These are phyloP conservation scores for Phytopythium mirpurense DNA, from an alignment of 352 stramenopile genomes.

Conservation along the genomic window DNA sequence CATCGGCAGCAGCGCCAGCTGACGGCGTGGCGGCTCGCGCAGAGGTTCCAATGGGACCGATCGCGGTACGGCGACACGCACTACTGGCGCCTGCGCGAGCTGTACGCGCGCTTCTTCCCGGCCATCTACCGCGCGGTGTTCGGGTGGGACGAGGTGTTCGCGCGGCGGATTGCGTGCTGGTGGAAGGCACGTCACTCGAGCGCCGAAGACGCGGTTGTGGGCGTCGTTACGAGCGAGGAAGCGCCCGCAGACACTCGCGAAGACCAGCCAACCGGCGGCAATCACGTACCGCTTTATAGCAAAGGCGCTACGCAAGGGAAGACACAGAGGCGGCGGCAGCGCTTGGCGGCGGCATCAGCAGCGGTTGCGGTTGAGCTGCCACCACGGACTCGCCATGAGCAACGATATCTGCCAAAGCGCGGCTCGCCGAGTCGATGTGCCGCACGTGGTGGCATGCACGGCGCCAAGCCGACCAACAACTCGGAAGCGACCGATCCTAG, in stretches of 20 bases:
- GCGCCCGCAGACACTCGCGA: neutral
- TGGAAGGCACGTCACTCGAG: slow-evolving; percentile 13
- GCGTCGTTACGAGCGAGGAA: neutral
- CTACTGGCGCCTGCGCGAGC: slow-evolving; percentile 27
- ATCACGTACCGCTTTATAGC: neutral
- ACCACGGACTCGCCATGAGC: neutral
- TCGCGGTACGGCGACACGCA: slow-evolving; percentile 15
- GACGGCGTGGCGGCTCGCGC: slow-evolving; percentile 26
- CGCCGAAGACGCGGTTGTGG: neutral
- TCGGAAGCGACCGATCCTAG: neutral
- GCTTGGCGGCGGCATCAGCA: neutral
- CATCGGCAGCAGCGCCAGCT: slow-evolving; percentile 10
- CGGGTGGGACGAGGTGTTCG: slow-evolving; percentile 26
- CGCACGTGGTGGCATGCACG: neutral
- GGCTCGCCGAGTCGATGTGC: neutral
- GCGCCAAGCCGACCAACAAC: neutral
- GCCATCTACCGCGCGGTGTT: slow-evolving; percentile 32
- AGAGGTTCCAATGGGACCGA: slow-evolving; percentile 8
- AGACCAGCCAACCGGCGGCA: neutral
- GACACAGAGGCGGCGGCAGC: neutral
- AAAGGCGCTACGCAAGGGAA: neutral
- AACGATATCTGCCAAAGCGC: neutral
- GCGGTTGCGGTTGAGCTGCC: neutral
- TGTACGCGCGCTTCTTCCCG: slow-evolving; percentile 26
- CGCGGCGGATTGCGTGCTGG: slow-evolving; percentile 22